phyloP scores from a whole-genome alignment of 306 rosid species.

The Dryas alaskensis region DNA sequence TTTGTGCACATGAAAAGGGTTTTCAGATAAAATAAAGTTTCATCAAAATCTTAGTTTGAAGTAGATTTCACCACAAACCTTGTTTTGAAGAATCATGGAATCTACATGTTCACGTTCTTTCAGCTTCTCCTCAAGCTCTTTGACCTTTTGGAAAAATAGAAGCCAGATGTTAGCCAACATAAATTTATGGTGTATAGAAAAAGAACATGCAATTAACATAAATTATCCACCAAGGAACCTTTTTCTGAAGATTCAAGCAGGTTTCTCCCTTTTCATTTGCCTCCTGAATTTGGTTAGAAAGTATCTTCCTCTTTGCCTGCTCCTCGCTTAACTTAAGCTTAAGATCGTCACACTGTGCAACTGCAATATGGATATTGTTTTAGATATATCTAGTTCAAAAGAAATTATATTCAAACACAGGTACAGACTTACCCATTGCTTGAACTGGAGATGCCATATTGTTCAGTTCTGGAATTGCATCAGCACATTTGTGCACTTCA shows the following conservation, averaged over 20 bases:
- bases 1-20: neutral
- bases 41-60: neutral
- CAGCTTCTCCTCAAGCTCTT: slow-evolving; percentile 24
- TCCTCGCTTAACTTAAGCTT: slow-evolving; percentile 27
- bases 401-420: neutral
- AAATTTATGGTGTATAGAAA: neutral
- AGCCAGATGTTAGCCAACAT: slow-evolving; percentile 15
- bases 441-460: slow-evolving; percentile 33
- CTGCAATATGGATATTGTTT: slow-evolving; percentile 17
- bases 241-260: slow-evolving; percentile 12
- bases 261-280: slow-evolving; percentile 20
- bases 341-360: slow-evolving; percentile 15
- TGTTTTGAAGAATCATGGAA: slow-evolving; percentile 23
- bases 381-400: neutral
- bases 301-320: slow-evolving; percentile 28
- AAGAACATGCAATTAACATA: neutral
- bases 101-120: slow-evolving; percentile 11
- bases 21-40: neutral
- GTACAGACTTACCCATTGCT: slow-evolving; percentile 24
- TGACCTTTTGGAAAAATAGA: slow-evolving; percentile 17
- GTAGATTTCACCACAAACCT: slow-evolving; percentile 18
- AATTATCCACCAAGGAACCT: slow-evolving; percentile 16
- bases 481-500: slow-evolving; percentile 18
- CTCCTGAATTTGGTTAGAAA: slow-evolving; percentile 31
- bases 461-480: slow-evolving; percentile 26